These are phyloP conservation scores for Coprinellus micaceus DNA, from an alignment of 768 basidiomycete species.

Conservation along the genomic window DNA sequence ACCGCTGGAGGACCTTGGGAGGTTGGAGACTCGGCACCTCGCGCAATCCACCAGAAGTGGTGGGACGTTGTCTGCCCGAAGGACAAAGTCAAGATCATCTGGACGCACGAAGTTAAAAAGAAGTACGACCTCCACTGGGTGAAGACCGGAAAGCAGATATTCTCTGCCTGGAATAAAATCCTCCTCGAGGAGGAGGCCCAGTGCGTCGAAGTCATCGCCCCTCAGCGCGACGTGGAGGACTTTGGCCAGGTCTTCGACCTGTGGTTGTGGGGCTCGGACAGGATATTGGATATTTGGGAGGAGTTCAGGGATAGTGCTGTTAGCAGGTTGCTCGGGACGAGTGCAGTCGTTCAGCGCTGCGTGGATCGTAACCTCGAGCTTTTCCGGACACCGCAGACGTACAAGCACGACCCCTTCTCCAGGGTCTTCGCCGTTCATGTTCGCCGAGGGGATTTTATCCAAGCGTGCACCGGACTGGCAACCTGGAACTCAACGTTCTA, in stretches of 20 bases:
- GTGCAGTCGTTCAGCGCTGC: slow-evolving; percentile 40
- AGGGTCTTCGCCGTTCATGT: slow-evolving; percentile 49
- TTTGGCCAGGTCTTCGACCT: slow-evolving; percentile 45
- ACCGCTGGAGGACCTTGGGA: slow-evolving; percentile 42
- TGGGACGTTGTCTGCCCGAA: slow-evolving; percentile 45
- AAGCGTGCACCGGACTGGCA: slow-evolving; percentile 38
- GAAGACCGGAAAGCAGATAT: slow-evolving; percentile 2
- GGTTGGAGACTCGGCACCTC: slow-evolving; percentile 36
- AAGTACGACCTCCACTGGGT: slow-evolving; percentile 18
- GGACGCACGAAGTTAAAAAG: slow-evolving; percentile 38
- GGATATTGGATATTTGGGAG: slow-evolving; percentile 43
- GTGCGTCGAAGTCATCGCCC: slow-evolving; percentile 41
- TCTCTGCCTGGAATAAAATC: slow-evolving; percentile 35
- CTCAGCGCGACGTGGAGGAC: slow-evolving; percentile 29
- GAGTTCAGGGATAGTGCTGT: slow-evolving; percentile 38
- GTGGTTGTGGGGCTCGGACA: slow-evolving; percentile 36
- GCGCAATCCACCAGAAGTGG: slow-evolving; percentile 40
- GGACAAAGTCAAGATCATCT: slow-evolving; percentile 33
- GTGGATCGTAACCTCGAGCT: slow-evolving; percentile 40
- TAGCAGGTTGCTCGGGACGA: slow-evolving; percentile 38
- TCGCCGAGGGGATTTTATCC: slow-evolving; percentile 48
- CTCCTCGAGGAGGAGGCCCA: slow-evolving; percentile 37
- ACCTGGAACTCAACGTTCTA: slow-evolving; percentile 43
- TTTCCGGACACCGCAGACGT: slow-evolving; percentile 17
- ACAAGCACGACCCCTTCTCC: slow-evolving; percentile 38